phyloP scores from a whole-genome alignment of 257 asterid genomes.

The Datura wrightii region DNA sequence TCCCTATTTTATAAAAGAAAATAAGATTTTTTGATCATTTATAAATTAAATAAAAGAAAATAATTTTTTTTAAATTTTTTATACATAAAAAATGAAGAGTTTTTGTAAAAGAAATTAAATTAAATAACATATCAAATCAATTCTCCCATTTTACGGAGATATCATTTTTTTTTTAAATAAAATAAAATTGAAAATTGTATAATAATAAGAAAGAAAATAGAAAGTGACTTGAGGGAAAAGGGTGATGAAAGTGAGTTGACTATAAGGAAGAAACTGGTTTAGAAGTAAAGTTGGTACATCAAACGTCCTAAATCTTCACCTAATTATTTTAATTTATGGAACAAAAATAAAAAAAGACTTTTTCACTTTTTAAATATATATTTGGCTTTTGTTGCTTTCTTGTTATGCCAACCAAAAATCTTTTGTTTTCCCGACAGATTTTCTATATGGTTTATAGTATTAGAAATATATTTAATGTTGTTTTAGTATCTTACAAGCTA shows the following conservation, averaged over 20 bases:
- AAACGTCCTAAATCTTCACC: conserved; percentile 65
- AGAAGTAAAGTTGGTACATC: conserved; percentile 72
- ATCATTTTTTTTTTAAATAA: too few species aligned
- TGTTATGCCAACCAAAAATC: conserved; percentile 31
- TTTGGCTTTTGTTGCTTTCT: conserved; percentile 21
- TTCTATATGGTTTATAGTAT: neutral
- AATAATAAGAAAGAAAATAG: too few species aligned
- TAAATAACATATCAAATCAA: too few species aligned
- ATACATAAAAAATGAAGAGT: too few species aligned
- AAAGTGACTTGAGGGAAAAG: neutral
- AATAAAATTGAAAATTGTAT: neutral
- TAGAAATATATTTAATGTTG: neutral
- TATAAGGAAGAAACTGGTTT: conserved; percentile 40
- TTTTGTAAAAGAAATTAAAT: too few species aligned
- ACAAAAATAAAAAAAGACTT: neutral
- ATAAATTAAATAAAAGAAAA: too few species aligned
- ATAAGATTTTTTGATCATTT: too few species aligned
- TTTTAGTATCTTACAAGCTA: conserved; percentile 26
- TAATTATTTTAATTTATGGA: conserved; percentile 20
- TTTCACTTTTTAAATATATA: neutral
- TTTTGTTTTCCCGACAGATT: conserved; percentile 19
- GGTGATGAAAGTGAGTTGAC: conserved; percentile 29
- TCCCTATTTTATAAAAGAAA: neutral
- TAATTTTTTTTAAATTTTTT: too few species aligned
- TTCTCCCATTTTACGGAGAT: too few species aligned